Conservation (phyloP, 305 asterid genomes). For the Andrographis paniculata region DNA sequence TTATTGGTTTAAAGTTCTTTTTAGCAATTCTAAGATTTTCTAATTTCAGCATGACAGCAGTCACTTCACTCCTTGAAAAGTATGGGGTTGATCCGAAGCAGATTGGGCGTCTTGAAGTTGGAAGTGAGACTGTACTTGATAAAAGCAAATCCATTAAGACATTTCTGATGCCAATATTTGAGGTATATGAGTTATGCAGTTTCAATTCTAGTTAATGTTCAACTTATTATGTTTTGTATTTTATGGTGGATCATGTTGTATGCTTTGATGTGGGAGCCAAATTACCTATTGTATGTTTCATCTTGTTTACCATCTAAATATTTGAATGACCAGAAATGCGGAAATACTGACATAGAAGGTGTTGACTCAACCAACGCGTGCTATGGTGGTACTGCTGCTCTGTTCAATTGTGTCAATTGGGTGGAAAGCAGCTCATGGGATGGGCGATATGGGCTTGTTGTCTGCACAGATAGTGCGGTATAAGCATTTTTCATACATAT, state of each 20-base stretch:
- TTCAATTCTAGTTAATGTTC: too few relatives aligned
- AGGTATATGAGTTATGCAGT: slow-evolving; percentile 55
- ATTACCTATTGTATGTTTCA: too few relatives aligned
- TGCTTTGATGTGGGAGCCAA: too few relatives aligned
- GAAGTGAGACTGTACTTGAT: slow-evolving; percentile 96
- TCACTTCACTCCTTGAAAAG: slow-evolving; percentile 83
- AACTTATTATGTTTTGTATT: too few relatives aligned
- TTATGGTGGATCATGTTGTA: too few relatives aligned
- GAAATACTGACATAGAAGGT: slow-evolving; percentile 97
- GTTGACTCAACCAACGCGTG: slow-evolving; percentile 98
- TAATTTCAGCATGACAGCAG: slow-evolving; percentile 84
- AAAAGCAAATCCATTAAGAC: slow-evolving; percentile 99
- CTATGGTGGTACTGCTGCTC: slow-evolving; percentile 99
- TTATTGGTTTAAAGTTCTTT: not conserved
- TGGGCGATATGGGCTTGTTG: slow-evolving; percentile 97
- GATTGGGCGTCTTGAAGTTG: slow-evolving; percentile 98
- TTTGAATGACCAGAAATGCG: slow-evolving; percentile 52
- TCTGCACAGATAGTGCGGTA: slow-evolving; percentile 99
- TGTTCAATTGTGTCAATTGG: slow-evolving; percentile 93
- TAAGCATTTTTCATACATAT: not conserved
- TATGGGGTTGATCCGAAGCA: slow-evolving; percentile 75
- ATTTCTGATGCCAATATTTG: slow-evolving; percentile 93
- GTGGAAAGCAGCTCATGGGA: slow-evolving; percentile 98
- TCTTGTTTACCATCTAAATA: slow-evolving; percentile 2
- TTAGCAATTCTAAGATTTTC: slow-evolving; percentile 18